Evolutionary conservation across 345 rosid species (phyloP).

Genomic region (Eucalyptus urophylla): DNA sequence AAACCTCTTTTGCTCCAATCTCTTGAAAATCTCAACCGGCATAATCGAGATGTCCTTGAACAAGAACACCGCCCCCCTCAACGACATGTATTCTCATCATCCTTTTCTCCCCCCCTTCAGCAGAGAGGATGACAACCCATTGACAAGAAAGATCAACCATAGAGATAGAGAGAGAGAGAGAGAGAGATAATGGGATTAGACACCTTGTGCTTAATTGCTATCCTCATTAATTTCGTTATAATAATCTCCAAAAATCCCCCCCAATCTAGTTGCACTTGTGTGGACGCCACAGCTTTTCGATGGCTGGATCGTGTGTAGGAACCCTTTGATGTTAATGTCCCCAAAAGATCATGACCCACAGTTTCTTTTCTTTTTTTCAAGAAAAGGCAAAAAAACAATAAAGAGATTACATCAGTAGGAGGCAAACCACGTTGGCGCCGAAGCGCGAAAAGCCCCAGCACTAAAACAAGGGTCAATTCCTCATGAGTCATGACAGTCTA

Average conservation of each 20-base stretch:
- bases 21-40: slow-evolving; percentile 16
- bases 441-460: neutral
- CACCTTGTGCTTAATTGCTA: slow-evolving; percentile 10
- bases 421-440: slow-evolving; percentile 26
- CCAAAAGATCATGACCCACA: neutral
- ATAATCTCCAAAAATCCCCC: slow-evolving; percentile 3
- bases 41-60: slow-evolving; percentile 33
- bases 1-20: neutral
- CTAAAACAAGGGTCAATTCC: slow-evolving; percentile 8
- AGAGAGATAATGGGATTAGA: slow-evolving; percentile 36
- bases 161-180: neutral
- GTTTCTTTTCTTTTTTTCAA: neutral
- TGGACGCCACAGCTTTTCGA: neutral
- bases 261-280: neutral
- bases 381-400: neutral
- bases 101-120: slow-evolving; percentile 9
- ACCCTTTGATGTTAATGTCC: slow-evolving; percentile 14
- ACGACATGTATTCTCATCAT: neutral
- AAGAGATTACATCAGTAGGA: neutral
- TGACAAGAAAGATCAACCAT: slow-evolving; percentile 55
- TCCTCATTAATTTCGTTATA: slow-evolving; percentile 25
- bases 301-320: slow-evolving; percentile 1
- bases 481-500: slow-evolving; percentile 2
- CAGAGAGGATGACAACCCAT: slow-evolving; percentile 32
- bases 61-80: neutral